Percentiles rank a stretch among this genome's conserved stretches.
These are phyloP conservation scores for Penicillium sp. DNA, from an alignment of 2,329 filamentous ascomycete species.

Conservation along the genomic window DNA sequence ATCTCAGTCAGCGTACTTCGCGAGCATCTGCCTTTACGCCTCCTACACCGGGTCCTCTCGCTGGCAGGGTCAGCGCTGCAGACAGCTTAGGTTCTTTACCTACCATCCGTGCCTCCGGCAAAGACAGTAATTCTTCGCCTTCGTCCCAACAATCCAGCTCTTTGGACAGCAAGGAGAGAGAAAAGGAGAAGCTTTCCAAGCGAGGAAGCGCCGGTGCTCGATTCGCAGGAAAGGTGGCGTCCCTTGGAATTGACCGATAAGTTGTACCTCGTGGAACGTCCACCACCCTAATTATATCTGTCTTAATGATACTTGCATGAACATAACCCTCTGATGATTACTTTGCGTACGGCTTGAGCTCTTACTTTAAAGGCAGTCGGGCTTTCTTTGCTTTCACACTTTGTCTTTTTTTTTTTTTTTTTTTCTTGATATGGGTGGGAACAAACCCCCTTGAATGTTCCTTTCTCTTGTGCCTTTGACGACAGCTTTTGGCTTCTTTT, in stretches of 20 bases:
- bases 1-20: conserved; percentile 72
- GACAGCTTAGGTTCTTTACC: conserved; percentile 66
- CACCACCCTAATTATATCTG: conserved; percentile 16
- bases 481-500: neutral
- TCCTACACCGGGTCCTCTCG: conserved; percentile 45
- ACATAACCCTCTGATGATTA: conserved; percentile 17
- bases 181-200: conserved; percentile 74
- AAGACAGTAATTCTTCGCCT: conserved; percentile 22
- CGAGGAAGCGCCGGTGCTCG: conserved; percentile 74
- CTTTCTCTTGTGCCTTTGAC: neutral
- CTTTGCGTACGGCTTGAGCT: conserved; percentile 8
- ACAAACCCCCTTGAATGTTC: neutral
- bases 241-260: conserved; percentile 44
- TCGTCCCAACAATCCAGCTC: conserved; percentile 30
- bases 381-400: neutral
- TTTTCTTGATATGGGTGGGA: neutral
- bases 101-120: conserved; percentile 41
- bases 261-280: neutral
- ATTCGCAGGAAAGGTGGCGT: conserved; percentile 53
- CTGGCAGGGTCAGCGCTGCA: conserved; percentile 32
- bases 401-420: neutral
- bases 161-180: conserved; percentile 54
- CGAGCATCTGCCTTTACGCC: conserved; percentile 26
- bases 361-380: neutral
- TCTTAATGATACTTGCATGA: conserved; percentile 24